Evolutionary conservation across 495 filamentous ascomycete species (phyloP).

Genomic region (Usnea hakonensis): DNA sequence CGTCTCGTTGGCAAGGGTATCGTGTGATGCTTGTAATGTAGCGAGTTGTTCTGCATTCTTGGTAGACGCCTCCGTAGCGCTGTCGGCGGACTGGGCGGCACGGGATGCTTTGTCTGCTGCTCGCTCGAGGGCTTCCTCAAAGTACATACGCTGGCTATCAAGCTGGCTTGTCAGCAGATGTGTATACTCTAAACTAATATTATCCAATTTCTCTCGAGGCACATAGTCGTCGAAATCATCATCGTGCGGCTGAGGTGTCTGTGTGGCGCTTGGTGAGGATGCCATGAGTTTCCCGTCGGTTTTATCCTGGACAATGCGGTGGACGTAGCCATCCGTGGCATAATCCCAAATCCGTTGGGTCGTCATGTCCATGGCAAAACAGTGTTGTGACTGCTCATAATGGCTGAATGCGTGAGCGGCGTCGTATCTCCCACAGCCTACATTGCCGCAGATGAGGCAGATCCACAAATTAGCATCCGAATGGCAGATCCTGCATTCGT

Average conservation of each 20-base stretch:
- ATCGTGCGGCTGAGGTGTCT: conserved; percentile 22
- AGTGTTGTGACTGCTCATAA: conserved; percentile 81
- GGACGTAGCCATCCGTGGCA: conserved; percentile 86
- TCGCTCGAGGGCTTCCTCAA: conserved; percentile 85
- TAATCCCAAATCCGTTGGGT: conserved; percentile 99
- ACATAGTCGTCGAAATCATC: conserved; percentile 58
- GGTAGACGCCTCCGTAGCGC: conserved; percentile 48
- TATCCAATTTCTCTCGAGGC: conserved; percentile 83
- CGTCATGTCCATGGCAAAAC: conserved; percentile 83
- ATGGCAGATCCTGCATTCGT: conserved; percentile 66
- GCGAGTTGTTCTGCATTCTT: conserved; percentile 44
- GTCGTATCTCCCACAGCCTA: conserved; percentile 92
- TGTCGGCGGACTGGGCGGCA: conserved; percentile 57
- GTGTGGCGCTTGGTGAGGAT: conserved; percentile 46
- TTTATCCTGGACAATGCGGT: conserved; percentile 87
- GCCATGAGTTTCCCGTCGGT: conserved; percentile 86
- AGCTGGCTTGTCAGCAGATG: conserved; percentile 87
- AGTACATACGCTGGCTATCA: conserved; percentile 86
- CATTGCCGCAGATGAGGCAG: conserved; percentile 85
- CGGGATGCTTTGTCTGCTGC: conserved; percentile 84
- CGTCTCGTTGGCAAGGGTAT: conserved; percentile 46
- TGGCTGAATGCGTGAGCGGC: conserved; percentile 88
- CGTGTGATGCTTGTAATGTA: conserved; percentile 48
- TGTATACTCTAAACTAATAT: conserved; percentile 87
- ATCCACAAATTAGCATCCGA: conserved; percentile 82